Conservation (phyloP, 129 eudicot genomes). For the Ambrosia artemisiifolia region DNA sequence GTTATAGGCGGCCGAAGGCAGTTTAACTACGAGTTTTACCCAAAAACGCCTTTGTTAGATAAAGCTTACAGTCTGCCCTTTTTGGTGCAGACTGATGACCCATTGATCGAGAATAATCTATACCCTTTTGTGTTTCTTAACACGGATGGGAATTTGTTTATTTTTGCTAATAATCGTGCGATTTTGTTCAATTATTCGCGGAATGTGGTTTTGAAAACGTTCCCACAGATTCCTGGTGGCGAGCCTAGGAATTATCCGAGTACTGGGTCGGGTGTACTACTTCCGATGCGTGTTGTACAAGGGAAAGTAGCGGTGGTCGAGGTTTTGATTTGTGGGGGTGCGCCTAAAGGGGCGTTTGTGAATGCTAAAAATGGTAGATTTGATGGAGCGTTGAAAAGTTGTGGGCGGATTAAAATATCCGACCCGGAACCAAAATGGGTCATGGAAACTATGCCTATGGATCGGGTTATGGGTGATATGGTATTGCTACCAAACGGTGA, state of each 20-base stretch:
- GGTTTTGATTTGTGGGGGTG: constrained; percentile 39
- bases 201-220: constrained; percentile 36
- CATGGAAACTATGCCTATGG: constrained; percentile 67
- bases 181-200: constrained; percentile 49
- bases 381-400: constrained; percentile 45
- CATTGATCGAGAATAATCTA: constrained; percentile 49
- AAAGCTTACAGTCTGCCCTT: constrained; percentile 40
- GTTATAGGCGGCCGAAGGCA: constrained; percentile 69
- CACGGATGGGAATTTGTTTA: constrained; percentile 62
- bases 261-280: constrained; percentile 33
- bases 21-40: constrained; percentile 68
- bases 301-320: constrained; percentile 7
- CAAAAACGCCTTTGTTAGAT: constrained; percentile 27
- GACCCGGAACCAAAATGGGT: constrained; percentile 58
- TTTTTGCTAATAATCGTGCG: constrained; percentile 70
- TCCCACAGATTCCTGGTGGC: constrained; percentile 13
- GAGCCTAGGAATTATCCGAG: constrained; percentile 36
- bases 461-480: constrained; percentile 79
- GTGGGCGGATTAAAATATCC: constrained; percentile 53
- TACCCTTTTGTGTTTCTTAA: constrained; percentile 74
- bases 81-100: constrained; percentile 49
- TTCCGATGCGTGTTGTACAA: constrained; percentile 22
- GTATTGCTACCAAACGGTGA: constrained; percentile 50
- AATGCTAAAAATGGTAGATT: constrained; percentile 41
- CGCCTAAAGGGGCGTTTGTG: constrained; percentile 35